Conservation (phyloP, 2,329 filamentous ascomycete species). For the Trichoderma polysporum region DNA sequence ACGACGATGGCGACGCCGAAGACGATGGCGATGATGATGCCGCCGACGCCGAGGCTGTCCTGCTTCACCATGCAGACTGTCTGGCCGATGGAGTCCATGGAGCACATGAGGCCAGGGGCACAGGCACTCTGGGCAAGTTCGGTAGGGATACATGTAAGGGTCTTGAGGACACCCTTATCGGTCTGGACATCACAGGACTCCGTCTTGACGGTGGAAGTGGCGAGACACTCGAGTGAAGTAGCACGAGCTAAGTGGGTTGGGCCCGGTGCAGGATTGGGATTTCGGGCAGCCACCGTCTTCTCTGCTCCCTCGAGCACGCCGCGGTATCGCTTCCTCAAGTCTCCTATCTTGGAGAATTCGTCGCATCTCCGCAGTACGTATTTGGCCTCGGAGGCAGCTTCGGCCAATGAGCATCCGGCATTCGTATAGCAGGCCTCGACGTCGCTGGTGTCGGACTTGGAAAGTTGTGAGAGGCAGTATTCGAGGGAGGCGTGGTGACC, state of each 20-base stretch:
- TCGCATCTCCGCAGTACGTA: constrained; percentile 36
- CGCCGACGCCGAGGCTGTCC: constrained; percentile 42
- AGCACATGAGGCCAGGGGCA: constrained; percentile 46
- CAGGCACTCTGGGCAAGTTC: constrained; percentile 40
- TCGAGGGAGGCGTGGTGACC: constrained; percentile 43
- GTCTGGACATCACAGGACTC: constrained; percentile 42
- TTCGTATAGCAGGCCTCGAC: constrained; percentile 40
- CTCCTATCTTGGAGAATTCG: constrained; percentile 28
- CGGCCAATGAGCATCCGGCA: constrained; percentile 37
- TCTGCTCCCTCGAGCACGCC: constrained; percentile 9
- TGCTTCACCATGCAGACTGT: constrained; percentile 43
- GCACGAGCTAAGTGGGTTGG: constrained; percentile 22
- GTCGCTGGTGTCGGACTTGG: constrained; percentile 33
- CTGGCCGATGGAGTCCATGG: constrained; percentile 36
- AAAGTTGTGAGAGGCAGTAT: constrained; percentile 42
- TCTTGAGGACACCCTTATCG: constrained; percentile 36
- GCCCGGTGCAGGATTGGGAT: constrained; percentile 24
- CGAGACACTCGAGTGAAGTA: constrained; percentile 37
- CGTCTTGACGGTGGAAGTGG: constrained; percentile 36
- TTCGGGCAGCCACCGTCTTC: constrained; percentile 18
- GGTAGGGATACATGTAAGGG: constrained; percentile 42
- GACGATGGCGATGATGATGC: constrained; percentile 49
- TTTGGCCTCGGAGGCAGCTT: constrained; percentile 34
- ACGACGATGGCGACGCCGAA: constrained; percentile 44
- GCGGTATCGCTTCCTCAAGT: constrained; percentile 33